Conservation (phyloP, 441 rosid species). For the Euphorbia celastroides region DNA sequence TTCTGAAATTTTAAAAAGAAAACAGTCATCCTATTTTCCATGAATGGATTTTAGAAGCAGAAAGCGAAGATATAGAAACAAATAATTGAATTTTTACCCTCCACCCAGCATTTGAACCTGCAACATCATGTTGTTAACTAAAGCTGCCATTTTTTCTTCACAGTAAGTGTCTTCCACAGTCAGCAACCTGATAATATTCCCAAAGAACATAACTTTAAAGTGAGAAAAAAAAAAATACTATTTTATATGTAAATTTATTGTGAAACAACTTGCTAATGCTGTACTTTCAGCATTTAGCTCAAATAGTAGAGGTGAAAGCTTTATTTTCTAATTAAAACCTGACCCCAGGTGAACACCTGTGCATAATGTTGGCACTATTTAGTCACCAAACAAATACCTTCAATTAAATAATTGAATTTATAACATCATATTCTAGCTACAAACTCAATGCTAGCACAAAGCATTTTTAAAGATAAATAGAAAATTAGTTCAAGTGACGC, state of each 20-base stretch:
- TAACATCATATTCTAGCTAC: neutral
- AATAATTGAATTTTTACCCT: constrained; percentile 41
- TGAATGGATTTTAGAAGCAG: neutral
- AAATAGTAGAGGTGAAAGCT: constrained; percentile 3
- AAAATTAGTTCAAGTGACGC: neutral
- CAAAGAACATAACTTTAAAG: constrained; percentile 14
- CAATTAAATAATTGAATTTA: neutral
- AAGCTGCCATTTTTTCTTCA: constrained; percentile 47
- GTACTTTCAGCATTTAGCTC: constrained; percentile 1
- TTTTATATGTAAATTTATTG: too few relatives aligned
- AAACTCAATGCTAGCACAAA: neutral
- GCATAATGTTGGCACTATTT: neutral
- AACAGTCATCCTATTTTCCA: constrained; percentile 1
- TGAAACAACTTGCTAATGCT: constrained; percentile 12
- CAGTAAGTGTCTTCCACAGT: constrained; percentile 62
- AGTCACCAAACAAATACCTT: neutral
- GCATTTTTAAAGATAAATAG: neutral
- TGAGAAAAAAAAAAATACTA: neutral
- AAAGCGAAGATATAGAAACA: neutral
- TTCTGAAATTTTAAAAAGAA: constrained; percentile 35
- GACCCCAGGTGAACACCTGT: neutral
- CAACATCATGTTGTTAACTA: constrained; percentile 46
- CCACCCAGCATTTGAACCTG: constrained; percentile 67
- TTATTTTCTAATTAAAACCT: constrained; percentile 4
- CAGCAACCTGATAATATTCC: constrained; percentile 51